Evolutionary conservation across 2,329 filamentous ascomycete species (phyloP).

Genomic region (Colletotrichum falcatum): DNA sequence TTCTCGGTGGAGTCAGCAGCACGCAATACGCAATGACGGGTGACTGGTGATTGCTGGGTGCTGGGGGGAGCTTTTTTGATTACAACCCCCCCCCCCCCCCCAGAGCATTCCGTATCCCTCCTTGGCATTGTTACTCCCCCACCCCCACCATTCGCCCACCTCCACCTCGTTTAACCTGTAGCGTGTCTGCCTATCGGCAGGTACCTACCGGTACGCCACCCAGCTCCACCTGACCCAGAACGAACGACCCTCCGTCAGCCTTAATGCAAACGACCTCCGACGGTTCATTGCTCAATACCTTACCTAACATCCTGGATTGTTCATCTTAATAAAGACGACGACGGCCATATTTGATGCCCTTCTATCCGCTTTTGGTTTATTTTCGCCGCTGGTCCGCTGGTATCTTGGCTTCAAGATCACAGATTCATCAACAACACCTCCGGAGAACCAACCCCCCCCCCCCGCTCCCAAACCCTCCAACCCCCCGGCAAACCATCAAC

Average conservation of each 20-base stretch:
- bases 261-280: constrained; percentile 2
- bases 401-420: neutral
- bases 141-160: constrained; percentile 6
- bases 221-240: constrained; percentile 14
- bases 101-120: neutral
- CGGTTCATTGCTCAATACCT: neutral
- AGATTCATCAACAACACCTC: neutral
- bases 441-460: neutral
- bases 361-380: neutral
- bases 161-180: neutral
- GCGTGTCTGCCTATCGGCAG: neutral
- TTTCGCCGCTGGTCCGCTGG: neutral
- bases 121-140: neutral
- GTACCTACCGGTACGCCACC: neutral
- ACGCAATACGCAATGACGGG: constrained; percentile 7
- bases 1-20: constrained; percentile 1
- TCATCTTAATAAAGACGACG: constrained; percentile 9
- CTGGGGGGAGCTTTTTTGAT: neutral
- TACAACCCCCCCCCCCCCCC: constrained; percentile 11
- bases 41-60: too few species aligned
- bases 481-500: neutral
- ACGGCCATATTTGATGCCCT: neutral
- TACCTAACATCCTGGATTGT: neutral
- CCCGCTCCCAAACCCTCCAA: neutral
- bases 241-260: constrained; percentile 19